Base-by-base conservation (phyloP, 2,329 filamentous ascomycete species). In the Phialophora chinensis region DNA sequence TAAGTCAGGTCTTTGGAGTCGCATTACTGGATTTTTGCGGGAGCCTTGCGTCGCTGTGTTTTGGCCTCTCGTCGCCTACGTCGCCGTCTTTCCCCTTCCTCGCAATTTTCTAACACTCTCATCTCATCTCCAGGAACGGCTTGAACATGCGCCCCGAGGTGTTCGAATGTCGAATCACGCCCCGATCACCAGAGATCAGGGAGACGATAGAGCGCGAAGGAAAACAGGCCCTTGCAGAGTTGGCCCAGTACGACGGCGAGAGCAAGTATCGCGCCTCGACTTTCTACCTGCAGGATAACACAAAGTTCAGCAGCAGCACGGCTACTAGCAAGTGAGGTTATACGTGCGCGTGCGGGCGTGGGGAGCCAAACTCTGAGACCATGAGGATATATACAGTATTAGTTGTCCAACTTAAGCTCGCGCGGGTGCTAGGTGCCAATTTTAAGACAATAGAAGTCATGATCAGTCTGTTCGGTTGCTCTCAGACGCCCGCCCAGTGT, bases 141-240 rank as follows among this genome's bases (percentile, higher is more conserved):
- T 76, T 87, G 27, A 87, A 87, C 68, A 86, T 86, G 84, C 80
- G 85, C 2, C 85, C 85, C 3, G 79, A 82, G 67, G 82, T 83
- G 0, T 88, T 88, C 71, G 75, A 80, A 63, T 87, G 86, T 63
- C 81, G 78, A 61, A 85, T 87, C 67, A 79, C 76, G 42, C 83
- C 85, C 12, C 77, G 85, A 33, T 82, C 74, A 12, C 78, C 81
- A 17, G 79, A 80, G 65, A 84, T 87, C 60, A 76, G 76, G 2
- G 75, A 79, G 62, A 81, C 85, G 0, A 84, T 87, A 53, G 77
- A 85, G 61, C 76, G 81, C 0, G 85, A 88, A 72, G 85, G 84
- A 3, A 75, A 76, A 65, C 79, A 85, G 71, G 86, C 86, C 0
- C 75, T 87, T 44, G 72, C 78, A 54, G 82, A 86, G 57, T 72